Percentiles rank a stretch among this genome's conserved stretches.
phyloP scores from a whole-genome alignment of 768 basidiomycete genomes.

The Hemileccinum rubropunctum region DNA sequence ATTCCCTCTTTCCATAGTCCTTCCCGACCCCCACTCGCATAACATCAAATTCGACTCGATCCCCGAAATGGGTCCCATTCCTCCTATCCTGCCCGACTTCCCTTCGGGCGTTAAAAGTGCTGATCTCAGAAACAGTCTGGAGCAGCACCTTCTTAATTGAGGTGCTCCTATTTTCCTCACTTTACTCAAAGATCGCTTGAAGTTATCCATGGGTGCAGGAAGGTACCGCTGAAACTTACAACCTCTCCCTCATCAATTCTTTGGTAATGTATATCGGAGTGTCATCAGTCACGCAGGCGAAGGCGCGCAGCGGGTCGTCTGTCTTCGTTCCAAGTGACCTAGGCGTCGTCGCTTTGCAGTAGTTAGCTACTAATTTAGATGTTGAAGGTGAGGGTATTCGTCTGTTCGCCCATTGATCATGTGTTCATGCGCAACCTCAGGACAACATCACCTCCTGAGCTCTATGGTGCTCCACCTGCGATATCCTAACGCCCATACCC shows the following conservation, averaged over 20 bases:
- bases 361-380: constrained; percentile 80
- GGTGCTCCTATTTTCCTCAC: constrained; percentile 68
- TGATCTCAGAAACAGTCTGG: constrained; percentile 76
- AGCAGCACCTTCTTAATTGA: constrained; percentile 81
- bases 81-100: constrained; percentile 90
- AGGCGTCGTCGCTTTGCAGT: constrained; percentile 80
- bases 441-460: constrained; percentile 91
- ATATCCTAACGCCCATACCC: constrained; percentile 97
- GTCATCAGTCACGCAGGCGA: constrained; percentile 85
- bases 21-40: constrained; percentile 86
- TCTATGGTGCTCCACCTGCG: constrained; percentile 94
- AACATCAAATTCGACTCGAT: constrained; percentile 71
- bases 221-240: constrained; percentile 62
- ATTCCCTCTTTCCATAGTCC: constrained; percentile 76
- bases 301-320: constrained; percentile 77
- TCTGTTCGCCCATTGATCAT: not conserved
- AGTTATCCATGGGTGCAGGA: constrained; percentile 46
- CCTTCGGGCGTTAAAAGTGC: constrained; percentile 74
- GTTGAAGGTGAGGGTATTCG: constrained; percentile 69
- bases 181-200: constrained; percentile 78
- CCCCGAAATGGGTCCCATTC: constrained; percentile 90
- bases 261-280: constrained; percentile 95
- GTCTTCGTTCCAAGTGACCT: constrained; percentile 81
- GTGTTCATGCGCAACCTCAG: constrained; percentile 38
- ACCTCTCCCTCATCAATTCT: constrained; percentile 87